Percentiles rank a stretch among this genome's conserved stretches.
phyloP scores from a whole-genome alignment of 805 yeast species.

The Pichia nanzhaoensis region DNA sequence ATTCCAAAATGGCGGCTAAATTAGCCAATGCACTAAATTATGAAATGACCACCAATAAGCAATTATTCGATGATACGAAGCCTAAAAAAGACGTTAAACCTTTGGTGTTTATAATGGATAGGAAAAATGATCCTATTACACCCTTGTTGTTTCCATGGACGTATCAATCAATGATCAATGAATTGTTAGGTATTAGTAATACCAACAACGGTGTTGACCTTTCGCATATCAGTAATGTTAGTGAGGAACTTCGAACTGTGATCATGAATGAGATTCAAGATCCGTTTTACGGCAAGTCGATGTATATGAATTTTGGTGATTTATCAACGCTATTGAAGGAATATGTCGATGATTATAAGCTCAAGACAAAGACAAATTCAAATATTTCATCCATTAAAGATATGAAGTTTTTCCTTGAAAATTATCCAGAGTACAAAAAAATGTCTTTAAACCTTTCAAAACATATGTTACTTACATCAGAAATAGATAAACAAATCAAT shows the following conservation, averaged over 20 bases:
- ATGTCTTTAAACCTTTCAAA: slow-evolving; percentile 83
- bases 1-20: slow-evolving; percentile 56
- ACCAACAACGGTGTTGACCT: slow-evolving; percentile 61
- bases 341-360: slow-evolving; percentile 76
- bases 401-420: slow-evolving; percentile 84
- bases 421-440: slow-evolving; percentile 89
- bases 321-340: slow-evolving; percentile 80
- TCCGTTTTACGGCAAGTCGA: slow-evolving; percentile 66
- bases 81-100: slow-evolving; percentile 57
- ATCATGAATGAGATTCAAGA: slow-evolving; percentile 67
- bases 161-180: slow-evolving; percentile 96
- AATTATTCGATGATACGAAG: slow-evolving; percentile 62
- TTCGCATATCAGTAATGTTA: slow-evolving; percentile 45
- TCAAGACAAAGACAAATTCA: slow-evolving; percentile 67
- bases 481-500: slow-evolving; percentile 70
- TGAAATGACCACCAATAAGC: slow-evolving; percentile 48
- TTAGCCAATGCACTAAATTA: slow-evolving; percentile 62
- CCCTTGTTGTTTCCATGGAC: slow-evolving; percentile 96
- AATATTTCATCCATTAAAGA: slow-evolving; percentile 77
- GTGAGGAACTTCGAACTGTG: slow-evolving; percentile 56
- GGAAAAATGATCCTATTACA: slow-evolving; percentile 87
- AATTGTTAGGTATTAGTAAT: slow-evolving; percentile 72
- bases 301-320: slow-evolving; percentile 92
- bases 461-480: slow-evolving; percentile 86
- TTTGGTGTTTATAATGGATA: slow-evolving; percentile 65